Conservation (phyloP, 202 grass and related monocot species). For the Bolboschoenoplectus hybrid region DNA sequence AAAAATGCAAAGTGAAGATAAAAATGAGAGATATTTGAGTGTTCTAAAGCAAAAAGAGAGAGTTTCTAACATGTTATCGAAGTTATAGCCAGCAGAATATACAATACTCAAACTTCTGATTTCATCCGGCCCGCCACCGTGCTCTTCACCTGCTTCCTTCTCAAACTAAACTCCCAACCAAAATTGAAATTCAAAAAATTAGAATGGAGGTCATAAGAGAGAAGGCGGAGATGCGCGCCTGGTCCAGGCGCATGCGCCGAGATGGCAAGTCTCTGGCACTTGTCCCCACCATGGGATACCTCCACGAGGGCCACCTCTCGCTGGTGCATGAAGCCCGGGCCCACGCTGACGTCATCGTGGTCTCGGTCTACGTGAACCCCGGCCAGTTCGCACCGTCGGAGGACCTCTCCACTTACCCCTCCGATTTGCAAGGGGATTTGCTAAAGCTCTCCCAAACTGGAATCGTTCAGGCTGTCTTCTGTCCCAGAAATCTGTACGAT, state of each 20-base stretch:
- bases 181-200: not conserved
- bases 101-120: not conserved
- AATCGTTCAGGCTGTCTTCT: constrained; percentile 63
- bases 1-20: too few species aligned
- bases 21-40: too few species aligned
- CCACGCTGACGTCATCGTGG: constrained; percentile 54
- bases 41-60: too few species aligned
- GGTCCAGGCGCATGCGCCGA: constrained; percentile 52
- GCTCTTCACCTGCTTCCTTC: not conserved
- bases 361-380: constrained; percentile 91
- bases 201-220: constrained; percentile 72
- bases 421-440: constrained; percentile 68
- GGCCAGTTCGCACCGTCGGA: constrained; percentile 82
- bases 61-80: too few species aligned
- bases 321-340: constrained; percentile 50
- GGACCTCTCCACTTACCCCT: constrained; percentile 74
- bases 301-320: constrained; percentile 84
- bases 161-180: not conserved
- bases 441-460: constrained; percentile 66
- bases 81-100: too few species aligned
- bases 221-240: constrained; percentile 60
- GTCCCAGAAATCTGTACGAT: constrained; percentile 63
- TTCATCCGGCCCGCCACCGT: not conserved
- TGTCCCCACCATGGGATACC: constrained; percentile 84
- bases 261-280: constrained; percentile 61